Percentiles rank a stretch among this genome's conserved stretches.
Conservation (phyloP, 306 rosid genomes). For the Glycine tomentella region DNA sequence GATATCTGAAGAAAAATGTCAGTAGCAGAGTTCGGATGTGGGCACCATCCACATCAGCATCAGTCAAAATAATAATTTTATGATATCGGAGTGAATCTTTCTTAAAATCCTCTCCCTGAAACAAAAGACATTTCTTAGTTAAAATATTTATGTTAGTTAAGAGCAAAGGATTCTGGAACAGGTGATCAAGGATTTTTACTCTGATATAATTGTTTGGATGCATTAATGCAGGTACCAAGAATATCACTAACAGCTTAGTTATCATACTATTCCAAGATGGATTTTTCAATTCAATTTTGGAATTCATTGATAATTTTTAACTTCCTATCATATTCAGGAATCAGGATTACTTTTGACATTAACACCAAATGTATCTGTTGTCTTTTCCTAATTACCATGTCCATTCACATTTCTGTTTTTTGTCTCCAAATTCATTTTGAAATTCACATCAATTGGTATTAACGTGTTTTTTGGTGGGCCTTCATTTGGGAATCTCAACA, state of each 20-base stretch:
- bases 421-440: neutral
- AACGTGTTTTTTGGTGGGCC: neutral
- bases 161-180: too few relatives aligned
- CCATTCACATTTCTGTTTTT: neutral
- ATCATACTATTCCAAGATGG: neutral
- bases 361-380: neutral
- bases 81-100: slow-evolving; percentile 92
- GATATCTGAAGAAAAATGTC: slow-evolving; percentile 97
- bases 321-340: slow-evolving; percentile 6
- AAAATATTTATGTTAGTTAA: neutral
- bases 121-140: slow-evolving; percentile 4
- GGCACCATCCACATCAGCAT: slow-evolving; percentile 99
- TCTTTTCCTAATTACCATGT: slow-evolving; percentile 3
- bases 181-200: too few relatives aligned
- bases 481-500: slow-evolving; percentile 22
- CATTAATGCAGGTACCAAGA: neutral
- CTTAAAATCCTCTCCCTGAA: slow-evolving; percentile 93
- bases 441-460: slow-evolving; percentile 7
- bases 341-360: slow-evolving; percentile 12
- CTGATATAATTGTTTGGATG: too few relatives aligned
- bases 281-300: slow-evolving; percentile 30
- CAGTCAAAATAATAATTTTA: slow-evolving; percentile 88
- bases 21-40: slow-evolving; percentile 89
- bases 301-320: neutral
- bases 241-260: neutral